These are phyloP conservation scores for Ceratobasidium papillatum DNA, from an alignment of 1,284 basidiomycete genomes.

Conservation along the genomic window DNA sequence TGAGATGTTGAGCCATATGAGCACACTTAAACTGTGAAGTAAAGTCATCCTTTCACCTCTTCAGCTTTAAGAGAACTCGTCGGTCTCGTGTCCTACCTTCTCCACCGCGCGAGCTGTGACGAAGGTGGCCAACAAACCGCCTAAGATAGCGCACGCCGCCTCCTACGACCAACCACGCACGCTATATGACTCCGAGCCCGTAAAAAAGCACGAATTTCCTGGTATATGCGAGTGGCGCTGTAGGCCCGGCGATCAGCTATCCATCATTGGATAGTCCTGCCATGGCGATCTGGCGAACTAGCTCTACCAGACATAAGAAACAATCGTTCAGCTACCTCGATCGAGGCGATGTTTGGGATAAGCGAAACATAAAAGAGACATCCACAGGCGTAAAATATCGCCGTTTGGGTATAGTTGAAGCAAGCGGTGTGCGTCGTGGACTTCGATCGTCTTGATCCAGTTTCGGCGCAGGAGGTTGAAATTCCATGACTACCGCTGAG, in stretches of 20 bases:
- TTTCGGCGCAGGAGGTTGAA: not conserved
- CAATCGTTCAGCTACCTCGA: not conserved
- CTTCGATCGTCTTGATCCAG: not conserved
- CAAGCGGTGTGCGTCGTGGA: not conserved
- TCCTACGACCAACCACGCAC: not conserved
- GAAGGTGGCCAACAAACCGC: not conserved
- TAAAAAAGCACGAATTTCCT: not conserved
- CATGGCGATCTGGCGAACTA: not conserved
- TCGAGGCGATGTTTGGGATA: not conserved
- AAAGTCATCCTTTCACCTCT: not conserved
- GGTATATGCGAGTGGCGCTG: not conserved
- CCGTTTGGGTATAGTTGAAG: not conserved
- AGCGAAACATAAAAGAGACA: not conserved
- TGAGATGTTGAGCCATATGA: slow-evolving; percentile 31
- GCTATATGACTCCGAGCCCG: not conserved
- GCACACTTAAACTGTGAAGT: slow-evolving; percentile 6
- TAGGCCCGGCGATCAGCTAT: not conserved
- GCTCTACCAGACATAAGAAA: too few relatives aligned
- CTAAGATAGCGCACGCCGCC: slow-evolving; percentile 3
- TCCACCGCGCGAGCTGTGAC: not conserved
- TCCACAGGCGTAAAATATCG: not conserved
- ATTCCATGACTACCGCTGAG: not conserved
- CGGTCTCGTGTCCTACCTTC: not conserved
- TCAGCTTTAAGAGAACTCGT: not conserved
- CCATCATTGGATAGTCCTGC: not conserved